Evolutionary conservation across 2,329 filamentous ascomycete species (phyloP).

Genomic region (Lasiodiplodia sp.): DNA sequence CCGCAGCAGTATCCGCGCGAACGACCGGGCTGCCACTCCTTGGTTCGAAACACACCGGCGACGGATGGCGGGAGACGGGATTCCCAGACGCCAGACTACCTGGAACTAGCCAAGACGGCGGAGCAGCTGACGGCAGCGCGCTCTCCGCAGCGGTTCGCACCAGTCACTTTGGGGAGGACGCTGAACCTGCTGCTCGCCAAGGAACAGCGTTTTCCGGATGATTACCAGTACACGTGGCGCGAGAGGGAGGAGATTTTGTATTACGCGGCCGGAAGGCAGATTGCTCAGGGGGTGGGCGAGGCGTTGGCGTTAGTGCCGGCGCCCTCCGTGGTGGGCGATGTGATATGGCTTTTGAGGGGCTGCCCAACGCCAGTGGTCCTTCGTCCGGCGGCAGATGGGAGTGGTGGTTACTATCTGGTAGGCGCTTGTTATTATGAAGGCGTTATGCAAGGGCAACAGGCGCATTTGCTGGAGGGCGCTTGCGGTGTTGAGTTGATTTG

Average conservation of each 20-base stretch:
- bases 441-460: not conserved
- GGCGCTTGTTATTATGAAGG: slow-evolving; percentile 12
- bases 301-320: not conserved
- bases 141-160: not conserved
- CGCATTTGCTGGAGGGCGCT: not conserved
- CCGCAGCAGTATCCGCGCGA: not conserved
- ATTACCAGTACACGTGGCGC: slow-evolving; percentile 11
- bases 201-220: not conserved
- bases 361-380: slow-evolving; percentile 2
- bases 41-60: not conserved
- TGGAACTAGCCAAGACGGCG: not conserved
- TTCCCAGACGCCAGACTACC: not conserved
- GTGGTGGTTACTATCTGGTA: not conserved
- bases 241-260: not conserved
- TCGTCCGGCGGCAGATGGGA: not conserved
- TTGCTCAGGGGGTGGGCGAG: not conserved
- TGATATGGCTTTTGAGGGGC: not conserved
- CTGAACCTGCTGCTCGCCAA: not conserved
- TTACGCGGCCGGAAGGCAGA: not conserved
- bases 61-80: not conserved
- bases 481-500: not conserved
- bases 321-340: not conserved
- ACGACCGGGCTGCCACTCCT: not conserved
- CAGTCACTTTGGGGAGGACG: not conserved
- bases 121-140: not conserved